These are phyloP conservation scores for Blastocystis sp. DNA, from an alignment of 352 stramenopile species.

Conservation along the genomic window DNA sequence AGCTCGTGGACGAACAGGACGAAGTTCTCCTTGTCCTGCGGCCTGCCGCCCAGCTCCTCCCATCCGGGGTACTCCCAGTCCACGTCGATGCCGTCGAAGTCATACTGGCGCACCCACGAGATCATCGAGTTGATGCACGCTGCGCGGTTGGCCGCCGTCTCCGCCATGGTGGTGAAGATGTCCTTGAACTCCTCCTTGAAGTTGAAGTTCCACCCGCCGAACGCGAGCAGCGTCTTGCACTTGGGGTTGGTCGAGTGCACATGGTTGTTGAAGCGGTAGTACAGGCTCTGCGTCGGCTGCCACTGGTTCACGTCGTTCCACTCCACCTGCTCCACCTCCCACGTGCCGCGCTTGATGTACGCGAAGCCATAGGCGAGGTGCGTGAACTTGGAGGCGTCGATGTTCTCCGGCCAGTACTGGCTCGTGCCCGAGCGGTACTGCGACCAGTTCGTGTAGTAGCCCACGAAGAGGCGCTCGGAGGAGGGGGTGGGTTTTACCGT, in stretches of 20 bases:
- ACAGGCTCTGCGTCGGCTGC: constrained; percentile 42
- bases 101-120: constrained; percentile 37
- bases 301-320: constrained; percentile 66
- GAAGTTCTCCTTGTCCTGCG: constrained; percentile 60
- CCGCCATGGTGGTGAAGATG: constrained; percentile 64
- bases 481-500: constrained; percentile 13
- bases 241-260: constrained; percentile 36
- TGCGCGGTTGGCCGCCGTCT: constrained; percentile 24
- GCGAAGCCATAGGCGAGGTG: constrained; percentile 49
- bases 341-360: constrained; percentile 51
- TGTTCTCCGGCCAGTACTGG: constrained; percentile 52
- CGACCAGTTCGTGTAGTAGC: constrained; percentile 64
- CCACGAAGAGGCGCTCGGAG: neutral
- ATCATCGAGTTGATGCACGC: constrained; percentile 58
- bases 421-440: constrained; percentile 46
- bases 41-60: constrained; percentile 45
- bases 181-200: constrained; percentile 60
- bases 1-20: constrained; percentile 32
- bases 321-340: constrained; percentile 50
- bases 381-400: constrained; percentile 52
- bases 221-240: constrained; percentile 55
- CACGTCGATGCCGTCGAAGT: constrained; percentile 60
- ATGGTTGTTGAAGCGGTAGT: constrained; percentile 54
- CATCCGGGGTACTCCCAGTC: constrained; percentile 50
- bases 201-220: constrained; percentile 67